Conservation (phyloP, 1,284 basidiomycete genomes). For the Kwoniella shivajii region DNA sequence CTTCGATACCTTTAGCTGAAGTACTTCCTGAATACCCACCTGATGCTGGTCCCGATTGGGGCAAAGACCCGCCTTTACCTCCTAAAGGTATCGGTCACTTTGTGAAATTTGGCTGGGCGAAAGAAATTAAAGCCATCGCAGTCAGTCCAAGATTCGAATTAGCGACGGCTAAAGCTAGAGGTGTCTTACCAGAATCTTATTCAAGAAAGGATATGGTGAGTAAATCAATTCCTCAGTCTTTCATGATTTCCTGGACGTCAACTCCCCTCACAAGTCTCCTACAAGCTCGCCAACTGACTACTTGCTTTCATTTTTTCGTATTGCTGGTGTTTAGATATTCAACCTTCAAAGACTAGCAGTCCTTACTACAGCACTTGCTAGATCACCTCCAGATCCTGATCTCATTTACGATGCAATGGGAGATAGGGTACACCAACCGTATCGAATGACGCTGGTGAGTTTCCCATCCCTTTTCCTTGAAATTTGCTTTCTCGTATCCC, state of each 20-base stretch:
- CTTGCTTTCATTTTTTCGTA: no score
- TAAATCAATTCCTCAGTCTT: conserved; percentile 25
- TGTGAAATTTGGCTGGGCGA: conserved; percentile 85
- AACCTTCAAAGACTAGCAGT: conserved; percentile 97
- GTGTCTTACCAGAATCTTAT: conserved; percentile 81
- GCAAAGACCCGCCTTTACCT: conserved; percentile 79
- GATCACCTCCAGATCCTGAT: conserved; percentile 85
- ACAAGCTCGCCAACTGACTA: conserved; percentile 84
- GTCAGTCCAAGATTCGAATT: conserved; percentile 96
- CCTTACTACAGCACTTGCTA: conserved; percentile 90
- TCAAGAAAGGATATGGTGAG: conserved; percentile 87
- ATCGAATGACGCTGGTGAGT: conserved; percentile 74
- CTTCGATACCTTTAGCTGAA: conserved; percentile 90
- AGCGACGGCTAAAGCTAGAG: conserved; percentile 90
- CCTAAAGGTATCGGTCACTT: conserved; percentile 93
- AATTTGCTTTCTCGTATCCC: not conserved
- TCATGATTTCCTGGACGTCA: conserved; percentile 97
- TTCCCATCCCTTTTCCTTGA: not conserved
- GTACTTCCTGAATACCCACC: conserved; percentile 95
- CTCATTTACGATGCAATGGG: conserved; percentile 99
- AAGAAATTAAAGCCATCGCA: conserved; percentile 86
- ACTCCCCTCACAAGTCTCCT: conserved; percentile 92
- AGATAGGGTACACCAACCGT: conserved; percentile 96
- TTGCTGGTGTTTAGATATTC: no score
- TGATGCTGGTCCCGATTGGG: conserved; percentile 90